Evolutionary conservation across 306 rosid species (phyloP).

Genomic region (Arachis hypogaea): DNA sequence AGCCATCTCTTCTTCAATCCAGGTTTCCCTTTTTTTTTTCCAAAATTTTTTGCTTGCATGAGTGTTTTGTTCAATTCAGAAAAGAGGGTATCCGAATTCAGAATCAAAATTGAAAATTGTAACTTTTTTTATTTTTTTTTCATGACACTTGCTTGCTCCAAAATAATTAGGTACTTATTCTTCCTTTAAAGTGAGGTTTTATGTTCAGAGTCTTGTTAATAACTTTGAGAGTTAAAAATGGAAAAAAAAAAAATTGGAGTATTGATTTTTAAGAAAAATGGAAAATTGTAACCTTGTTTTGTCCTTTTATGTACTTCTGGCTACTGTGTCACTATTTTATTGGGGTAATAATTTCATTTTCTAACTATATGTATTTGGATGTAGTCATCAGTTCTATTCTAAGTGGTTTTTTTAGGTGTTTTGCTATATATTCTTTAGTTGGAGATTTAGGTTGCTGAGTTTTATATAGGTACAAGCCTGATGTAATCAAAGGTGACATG

Average conservation of each 20-base stretch:
- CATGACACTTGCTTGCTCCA: not conserved
- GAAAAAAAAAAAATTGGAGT: no score
- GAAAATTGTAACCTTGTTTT: not conserved
- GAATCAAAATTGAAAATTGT: not conserved
- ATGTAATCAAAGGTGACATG: constrained; percentile 92
- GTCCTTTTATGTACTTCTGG: not conserved
- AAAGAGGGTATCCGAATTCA: not conserved
- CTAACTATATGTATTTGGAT: no score
- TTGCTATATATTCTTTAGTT: constrained; percentile 11
- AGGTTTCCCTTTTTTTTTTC: constrained; percentile 48
- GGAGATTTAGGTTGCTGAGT: constrained; percentile 22
- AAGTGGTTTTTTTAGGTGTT: not conserved
- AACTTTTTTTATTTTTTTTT: not conserved
- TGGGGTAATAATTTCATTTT: no score
- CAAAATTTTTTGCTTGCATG: not conserved
- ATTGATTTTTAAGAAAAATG: no score
- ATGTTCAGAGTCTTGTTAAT: not conserved
- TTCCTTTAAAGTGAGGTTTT: not conserved
- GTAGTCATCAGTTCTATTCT: no score
- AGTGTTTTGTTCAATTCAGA: not conserved
- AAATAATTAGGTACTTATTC: no score
- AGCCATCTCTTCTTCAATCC: constrained; percentile 57
- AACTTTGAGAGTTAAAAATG: no score
- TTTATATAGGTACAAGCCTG: constrained; percentile 79
- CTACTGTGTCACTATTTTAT: not conserved